Evolutionary conservation across 768 basidiomycete genomes (phyloP), one percentile per base, ranked within the genome.

Genomic region (Psilocybe tampanensis): DNA sequence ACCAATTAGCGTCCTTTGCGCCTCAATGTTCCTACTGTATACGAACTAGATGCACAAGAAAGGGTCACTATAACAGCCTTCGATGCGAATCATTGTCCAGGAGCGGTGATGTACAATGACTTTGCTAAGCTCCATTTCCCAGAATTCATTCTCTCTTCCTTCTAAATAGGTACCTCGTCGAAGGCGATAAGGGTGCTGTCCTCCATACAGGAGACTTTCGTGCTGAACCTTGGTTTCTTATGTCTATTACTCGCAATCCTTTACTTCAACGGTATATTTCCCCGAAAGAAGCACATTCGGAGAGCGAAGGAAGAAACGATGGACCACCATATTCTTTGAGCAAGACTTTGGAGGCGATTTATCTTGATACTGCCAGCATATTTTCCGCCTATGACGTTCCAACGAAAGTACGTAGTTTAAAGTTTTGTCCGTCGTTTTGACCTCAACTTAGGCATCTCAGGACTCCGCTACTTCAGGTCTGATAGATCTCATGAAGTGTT

Each of bases 41-140:
- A 88, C 26, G 82, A 86, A 33, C 68, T 95, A 17, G 80, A 78
- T 3, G 73, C 80, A 21, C 74, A 74, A 8, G 82, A 87, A 62
- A 70, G 67, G 3, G 88, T 96, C 9, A 86, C 79, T 0, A 79
- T 97, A 55, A 95, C 94, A 0, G 78, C 90, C 9, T 70, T 97
- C 8, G 92, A 95, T 65, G 95, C 95, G 0, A 97, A 97, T 66
- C 95, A 98, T 69, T 97, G 95, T 68, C 95, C 94, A 11, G 95
- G 95, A 0, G 89, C 94, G 0, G 88, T 94, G 41, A 96, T 98
- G 95, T 94, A 65, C 23, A 86, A 24, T 18, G 18, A 8, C 21
- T 41, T 11, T n/a, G 3, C 26, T 8, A 33, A 39, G 12, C 18
- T 39, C 42, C 24, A 41, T 15, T 17, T 8, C 26, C 44, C 13